phyloP scores from a whole-genome alignment of 257 asterid species.

The Przewalskia tangutica region DNA sequence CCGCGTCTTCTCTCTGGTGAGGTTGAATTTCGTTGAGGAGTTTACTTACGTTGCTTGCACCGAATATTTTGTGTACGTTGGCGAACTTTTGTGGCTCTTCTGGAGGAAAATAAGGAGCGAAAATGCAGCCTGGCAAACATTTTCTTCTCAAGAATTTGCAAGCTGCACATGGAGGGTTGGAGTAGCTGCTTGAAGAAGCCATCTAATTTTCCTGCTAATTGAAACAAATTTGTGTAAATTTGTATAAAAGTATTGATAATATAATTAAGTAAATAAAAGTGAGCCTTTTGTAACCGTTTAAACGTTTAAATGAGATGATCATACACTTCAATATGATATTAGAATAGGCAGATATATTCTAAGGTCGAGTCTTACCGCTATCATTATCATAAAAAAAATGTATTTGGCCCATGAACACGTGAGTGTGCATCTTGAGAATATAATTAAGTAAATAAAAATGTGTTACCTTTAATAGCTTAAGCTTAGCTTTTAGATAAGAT shows the following conservation, averaged over 20 bases:
- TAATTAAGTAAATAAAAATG: too few species aligned
- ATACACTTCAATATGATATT: too few species aligned
- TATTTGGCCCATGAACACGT: too few species aligned
- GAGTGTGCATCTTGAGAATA: too few species aligned
- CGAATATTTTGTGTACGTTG: constrained; percentile 66
- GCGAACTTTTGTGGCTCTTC: constrained; percentile 66
- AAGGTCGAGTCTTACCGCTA: too few species aligned
- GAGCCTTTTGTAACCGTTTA: too few species aligned
- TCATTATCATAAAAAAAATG: too few species aligned
- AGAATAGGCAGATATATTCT: too few species aligned
- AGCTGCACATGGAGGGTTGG: constrained; percentile 83
- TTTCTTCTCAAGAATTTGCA: constrained; percentile 72
- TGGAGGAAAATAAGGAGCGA: constrained; percentile 65
- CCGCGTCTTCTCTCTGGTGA: constrained; percentile 71
- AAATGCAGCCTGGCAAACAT: constrained; percentile 55
- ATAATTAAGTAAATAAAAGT: too few species aligned
- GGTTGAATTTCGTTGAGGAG: constrained; percentile 53
- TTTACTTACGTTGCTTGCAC: constrained; percentile 71
- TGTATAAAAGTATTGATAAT: background rate
- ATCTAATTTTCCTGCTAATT: background rate
- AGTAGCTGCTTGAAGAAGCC: constrained; percentile 18
- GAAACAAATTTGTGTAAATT: background rate
- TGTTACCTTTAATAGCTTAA: too few species aligned
- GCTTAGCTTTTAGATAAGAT: too few species aligned
- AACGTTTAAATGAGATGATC: too few species aligned